Percentiles rank a stretch among this genome's conserved stretches.
phyloP scores from a whole-genome alignment of 2,329 filamentous ascomycete genomes.

The Scleromitrula shiraiana region DNA sequence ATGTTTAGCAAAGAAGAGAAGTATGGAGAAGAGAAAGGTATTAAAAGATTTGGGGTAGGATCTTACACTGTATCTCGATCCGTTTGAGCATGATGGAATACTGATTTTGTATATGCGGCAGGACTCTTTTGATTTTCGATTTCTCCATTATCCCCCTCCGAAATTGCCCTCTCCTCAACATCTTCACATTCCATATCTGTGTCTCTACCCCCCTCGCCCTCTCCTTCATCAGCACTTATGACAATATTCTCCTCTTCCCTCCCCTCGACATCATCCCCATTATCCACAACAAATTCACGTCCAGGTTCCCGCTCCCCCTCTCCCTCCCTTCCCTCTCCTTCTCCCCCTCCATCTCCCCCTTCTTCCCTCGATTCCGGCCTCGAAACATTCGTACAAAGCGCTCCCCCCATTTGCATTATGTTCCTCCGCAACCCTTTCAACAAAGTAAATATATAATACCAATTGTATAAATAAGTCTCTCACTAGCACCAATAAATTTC shows the following conservation, averaged over 20 bases:
- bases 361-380: too few relatives aligned
- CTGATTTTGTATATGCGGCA: constrained; percentile 6
- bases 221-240: too few relatives aligned
- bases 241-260: too few relatives aligned
- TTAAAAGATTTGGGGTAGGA: neutral
- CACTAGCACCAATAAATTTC: too few relatives aligned
- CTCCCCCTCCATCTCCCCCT: neutral
- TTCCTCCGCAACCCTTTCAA: too few relatives aligned
- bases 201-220: too few relatives aligned
- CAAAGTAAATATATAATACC: too few relatives aligned
- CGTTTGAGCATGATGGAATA: constrained; percentile 7
- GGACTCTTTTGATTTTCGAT: neutral
- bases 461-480: too few relatives aligned
- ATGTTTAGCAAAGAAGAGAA: neutral
- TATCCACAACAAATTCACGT: neutral
- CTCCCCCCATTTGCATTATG: too few relatives aligned
- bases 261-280: constrained; percentile 1
- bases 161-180: too few relatives aligned
- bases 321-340: neutral
- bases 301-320: neutral
- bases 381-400: neutral
- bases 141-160: neutral
- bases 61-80: constrained; percentile 14
- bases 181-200: too few relatives aligned
- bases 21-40: neutral